Base-by-base conservation (phyloP, 805 yeast species). In the Wickerhamiella australiensis region DNA sequence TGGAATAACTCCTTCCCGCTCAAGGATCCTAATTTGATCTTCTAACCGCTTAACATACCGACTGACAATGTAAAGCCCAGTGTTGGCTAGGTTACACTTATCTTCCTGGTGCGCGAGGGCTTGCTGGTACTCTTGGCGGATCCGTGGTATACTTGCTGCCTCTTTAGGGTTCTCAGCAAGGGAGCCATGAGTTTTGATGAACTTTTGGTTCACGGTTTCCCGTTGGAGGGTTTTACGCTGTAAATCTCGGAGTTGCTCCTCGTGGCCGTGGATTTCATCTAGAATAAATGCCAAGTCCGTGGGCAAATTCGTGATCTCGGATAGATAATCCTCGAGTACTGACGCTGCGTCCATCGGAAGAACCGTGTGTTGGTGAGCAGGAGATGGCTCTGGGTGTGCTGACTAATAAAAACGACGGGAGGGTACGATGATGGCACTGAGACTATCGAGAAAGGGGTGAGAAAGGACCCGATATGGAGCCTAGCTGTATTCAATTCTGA, bases 311-410 rank as follows among this genome's bases (percentile, higher is more conserved):
- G 90, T 78, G 40, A 90, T 47, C 50, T 68, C 70, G 27, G 68
- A 65, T 3, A 81, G 76, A 52, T 81, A 79, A 57, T 81, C 84
- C 55, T 82, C 90, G 35, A 82, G 64, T 6, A 80, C 75, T 0
- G 92, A 76, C n/a, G 95, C 87, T 3, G 96, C 88, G 66, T 88
- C 97, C 95, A 85, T 85, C 7, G 15, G 7, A 3, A 17, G 38
- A 13, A 11, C n/a, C 5, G 35, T 9, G 15, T 31, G 15, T 31
- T n/a, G 35, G n/a, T 8, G 15, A n/a, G 9, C 29, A 7, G 7
- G 29, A 26, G 29, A 7, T 26, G 29, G 29, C 29, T 26, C 29
- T 26, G 29, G 29, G 7, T 26, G 29, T 7, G 29, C 29, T 26
- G 29, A 26, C 29, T 26, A n/a, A n/a, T n/a, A n/a, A n/a, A n/a